A percentile compares a stretch with the other conserved stretches of the same genome.
Conservation (phyloP, 805 yeast genomes). For the Ogataea methylovora region DNA sequence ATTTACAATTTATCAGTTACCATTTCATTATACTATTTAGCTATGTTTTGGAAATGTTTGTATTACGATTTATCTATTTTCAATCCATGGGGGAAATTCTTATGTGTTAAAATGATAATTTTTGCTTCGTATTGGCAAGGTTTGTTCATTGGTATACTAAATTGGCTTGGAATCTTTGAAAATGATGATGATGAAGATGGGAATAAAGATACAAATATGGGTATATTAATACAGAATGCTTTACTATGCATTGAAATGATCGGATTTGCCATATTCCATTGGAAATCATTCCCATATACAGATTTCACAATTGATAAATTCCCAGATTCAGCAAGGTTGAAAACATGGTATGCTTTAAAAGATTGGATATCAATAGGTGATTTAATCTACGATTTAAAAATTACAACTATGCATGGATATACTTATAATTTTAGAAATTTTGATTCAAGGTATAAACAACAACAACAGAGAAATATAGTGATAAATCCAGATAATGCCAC, state of each 20-base stretch:
- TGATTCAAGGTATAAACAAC: conserved; percentile 58
- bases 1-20: conserved; percentile 77
- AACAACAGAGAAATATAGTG: conserved; percentile 43
- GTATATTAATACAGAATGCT: conserved; percentile 61
- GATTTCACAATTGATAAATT: conserved; percentile 57
- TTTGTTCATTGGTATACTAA: conserved; percentile 44
- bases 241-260: conserved; percentile 77
- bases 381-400: conserved; percentile 66
- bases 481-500: conserved; percentile 58
- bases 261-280: conserved; percentile 83
- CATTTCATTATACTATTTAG: conserved; percentile 74
- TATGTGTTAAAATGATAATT: conserved; percentile 87
- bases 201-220: conserved; percentile 23
- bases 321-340: conserved; percentile 65
- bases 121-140: conserved; percentile 99
- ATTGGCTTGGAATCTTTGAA: conserved; percentile 37
- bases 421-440: conserved; percentile 75
- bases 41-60: conserved; percentile 90
- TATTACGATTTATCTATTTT: conserved; percentile 67
- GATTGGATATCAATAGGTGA: conserved; percentile 80
- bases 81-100: conserved; percentile 86
- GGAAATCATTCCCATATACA: conserved; percentile 71
- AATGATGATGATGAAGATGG: conserved; percentile 23
- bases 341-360: conserved; percentile 53
- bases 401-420: conserved; percentile 59